Evolutionary conservation across 345 rosid species (phyloP).

Genomic region (Laguncularia racemosa): DNA sequence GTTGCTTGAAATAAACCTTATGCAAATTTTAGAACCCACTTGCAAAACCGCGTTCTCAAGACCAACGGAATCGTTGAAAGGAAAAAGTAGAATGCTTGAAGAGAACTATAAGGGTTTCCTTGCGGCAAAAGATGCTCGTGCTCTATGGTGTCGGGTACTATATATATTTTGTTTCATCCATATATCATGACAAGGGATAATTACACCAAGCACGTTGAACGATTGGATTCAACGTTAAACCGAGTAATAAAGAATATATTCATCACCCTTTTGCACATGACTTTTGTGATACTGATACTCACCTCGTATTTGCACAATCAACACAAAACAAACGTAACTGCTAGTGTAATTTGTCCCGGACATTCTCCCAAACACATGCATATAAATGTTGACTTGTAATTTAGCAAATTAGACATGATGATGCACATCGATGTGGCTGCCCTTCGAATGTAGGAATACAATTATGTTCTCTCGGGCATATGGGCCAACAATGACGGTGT

Average conservation of each 20-base stretch:
- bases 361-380: background rate
- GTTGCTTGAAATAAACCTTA: conserved; percentile 22
- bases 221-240: too few relatives aligned
- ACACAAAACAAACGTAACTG: too few relatives aligned
- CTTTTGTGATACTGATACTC: too few relatives aligned
- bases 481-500: conserved; percentile 28
- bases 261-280: too few relatives aligned
- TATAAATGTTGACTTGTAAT: too few relatives aligned
- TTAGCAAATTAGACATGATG: background rate
- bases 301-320: too few relatives aligned
- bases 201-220: too few relatives aligned
- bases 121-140: conserved; percentile 3
- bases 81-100: conserved; percentile 15
- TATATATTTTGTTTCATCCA: too few relatives aligned
- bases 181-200: too few relatives aligned
- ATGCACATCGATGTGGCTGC: background rate
- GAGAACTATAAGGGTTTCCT: conserved; percentile 16
- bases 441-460: conserved; percentile 21
- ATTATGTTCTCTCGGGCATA: conserved; percentile 22
- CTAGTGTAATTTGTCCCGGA: background rate
- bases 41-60: conserved; percentile 22
- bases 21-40: conserved; percentile 25
- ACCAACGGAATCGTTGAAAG: conserved; percentile 8
- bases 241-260: too few relatives aligned
- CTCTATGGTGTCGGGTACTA: conserved; percentile 28